A percentile compares a stretch with the other conserved stretches of the same genome.
These are phyloP conservation scores for Akebia trifoliata DNA, from an alignment of 164 flowering plant genomes.

Conservation along the genomic window DNA sequence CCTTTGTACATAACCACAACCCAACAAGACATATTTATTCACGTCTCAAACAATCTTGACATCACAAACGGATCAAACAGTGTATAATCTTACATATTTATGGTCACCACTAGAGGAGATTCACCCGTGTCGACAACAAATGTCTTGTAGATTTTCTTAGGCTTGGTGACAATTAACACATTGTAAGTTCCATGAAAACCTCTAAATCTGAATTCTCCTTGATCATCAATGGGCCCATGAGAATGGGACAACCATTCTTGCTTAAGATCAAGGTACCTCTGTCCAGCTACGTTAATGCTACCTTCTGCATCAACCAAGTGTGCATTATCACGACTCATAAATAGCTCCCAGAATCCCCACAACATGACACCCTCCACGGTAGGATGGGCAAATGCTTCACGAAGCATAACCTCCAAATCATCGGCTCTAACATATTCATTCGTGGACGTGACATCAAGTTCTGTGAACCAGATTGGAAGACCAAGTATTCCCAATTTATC, in stretches of 20 bases:
- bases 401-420: conserved; percentile 90
- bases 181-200: conserved; percentile 76
- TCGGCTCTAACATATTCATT: conserved; percentile 86
- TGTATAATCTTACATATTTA: conserved; percentile 36
- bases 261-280: conserved; percentile 52
- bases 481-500: conserved; percentile 78
- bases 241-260: conserved; percentile 71
- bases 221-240: conserved; percentile 53
- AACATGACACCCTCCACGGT: conserved; percentile 84
- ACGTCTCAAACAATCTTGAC: background rate
- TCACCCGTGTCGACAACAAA: conserved; percentile 71
- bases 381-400: conserved; percentile 87
- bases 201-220: conserved; percentile 60
- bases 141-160: conserved; percentile 43
- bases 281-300: conserved; percentile 74
- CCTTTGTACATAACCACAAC: too few species aligned
- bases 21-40: background rate
- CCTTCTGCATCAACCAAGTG: conserved; percentile 93
- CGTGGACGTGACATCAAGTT: conserved; percentile 74
- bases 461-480: conserved; percentile 95
- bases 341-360: conserved; percentile 99
- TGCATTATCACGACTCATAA: conserved; percentile 75
- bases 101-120: conserved; percentile 44
- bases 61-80: background rate
- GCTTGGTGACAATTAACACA: conserved; percentile 30